These are phyloP conservation scores for Prototheca wickerhamii DNA, from an alignment of 163 green algal genomes.

Conservation along the genomic window DNA sequence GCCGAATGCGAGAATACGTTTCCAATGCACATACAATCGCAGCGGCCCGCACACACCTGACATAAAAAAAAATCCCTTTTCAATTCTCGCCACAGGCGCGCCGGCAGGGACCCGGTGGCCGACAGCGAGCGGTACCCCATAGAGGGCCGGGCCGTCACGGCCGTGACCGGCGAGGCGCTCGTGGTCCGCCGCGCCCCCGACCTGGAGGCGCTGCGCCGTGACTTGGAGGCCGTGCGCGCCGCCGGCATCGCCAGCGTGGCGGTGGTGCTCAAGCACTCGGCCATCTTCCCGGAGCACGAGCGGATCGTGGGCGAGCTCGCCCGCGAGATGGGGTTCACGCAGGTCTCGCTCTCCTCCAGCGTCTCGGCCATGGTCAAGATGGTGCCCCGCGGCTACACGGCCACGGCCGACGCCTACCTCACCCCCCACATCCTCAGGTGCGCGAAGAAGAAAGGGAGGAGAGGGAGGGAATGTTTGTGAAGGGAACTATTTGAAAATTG, in stretches of 20 bases:
- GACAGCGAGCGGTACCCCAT: conserved; percentile 29
- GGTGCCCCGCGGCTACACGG: conserved; percentile 92
- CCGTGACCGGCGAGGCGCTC: conserved; percentile 62
- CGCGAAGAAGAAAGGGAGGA: too few relatives aligned
- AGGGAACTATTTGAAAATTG: too few relatives aligned
- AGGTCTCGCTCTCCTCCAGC: conserved; percentile 76
- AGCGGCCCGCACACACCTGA: not conserved
- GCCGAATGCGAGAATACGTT: too few relatives aligned
- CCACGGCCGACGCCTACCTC: conserved; percentile 93
- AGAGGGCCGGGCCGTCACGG: conserved; percentile 6
- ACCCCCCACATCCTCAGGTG: conserved; percentile 83
- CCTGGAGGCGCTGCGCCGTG: conserved; percentile 30
- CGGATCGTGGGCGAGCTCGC: conserved; percentile 66
- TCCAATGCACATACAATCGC: not conserved
- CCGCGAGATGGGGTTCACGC: conserved; percentile 75
- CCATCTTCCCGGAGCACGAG: conserved; percentile 88
- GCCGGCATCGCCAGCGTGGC: conserved; percentile 70
- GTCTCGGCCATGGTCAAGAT: conserved; percentile 97
- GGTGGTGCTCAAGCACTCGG: conserved; percentile 90
- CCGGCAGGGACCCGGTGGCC: conserved; percentile 21
- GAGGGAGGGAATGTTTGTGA: too few relatives aligned
- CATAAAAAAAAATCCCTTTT: not conserved
- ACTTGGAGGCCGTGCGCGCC: conserved; percentile 51
- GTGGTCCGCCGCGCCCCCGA: conserved; percentile 53
- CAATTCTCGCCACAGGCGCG: conserved; percentile 10